These are phyloP conservation scores for Cochlearia excelsa DNA, from an alignment of 345 rosid species.

Conservation along the genomic window DNA sequence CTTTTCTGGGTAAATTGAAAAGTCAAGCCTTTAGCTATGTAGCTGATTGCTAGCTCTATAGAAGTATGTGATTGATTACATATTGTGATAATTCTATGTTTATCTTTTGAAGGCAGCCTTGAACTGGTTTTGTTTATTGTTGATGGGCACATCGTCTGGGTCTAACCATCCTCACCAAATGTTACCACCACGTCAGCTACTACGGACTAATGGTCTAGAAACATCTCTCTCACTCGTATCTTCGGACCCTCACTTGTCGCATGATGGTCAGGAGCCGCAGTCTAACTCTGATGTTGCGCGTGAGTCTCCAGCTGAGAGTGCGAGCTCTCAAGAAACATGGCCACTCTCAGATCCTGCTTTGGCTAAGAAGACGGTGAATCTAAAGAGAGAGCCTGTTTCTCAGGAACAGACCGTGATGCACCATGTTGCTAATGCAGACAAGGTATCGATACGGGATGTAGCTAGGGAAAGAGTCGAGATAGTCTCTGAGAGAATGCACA, in stretches of 20 bases:
- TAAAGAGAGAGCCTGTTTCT: slow-evolving; percentile 59
- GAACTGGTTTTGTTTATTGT: slow-evolving; percentile 11
- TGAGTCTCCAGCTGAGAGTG: slow-evolving; percentile 94
- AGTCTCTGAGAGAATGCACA: slow-evolving; percentile 71
- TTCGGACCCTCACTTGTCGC: slow-evolving; percentile 38
- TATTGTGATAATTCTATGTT: slow-evolving; percentile 1
- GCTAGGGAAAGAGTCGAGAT: slow-evolving; percentile 78
- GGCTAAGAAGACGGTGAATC: slow-evolving; percentile 48
- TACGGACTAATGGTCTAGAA: slow-evolving; percentile 35
- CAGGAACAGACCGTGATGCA: slow-evolving; percentile 66
- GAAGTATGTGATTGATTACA: no score
- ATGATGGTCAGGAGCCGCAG: slow-evolving; percentile 32
- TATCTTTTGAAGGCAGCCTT: slow-evolving; percentile 15
- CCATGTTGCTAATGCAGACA: slow-evolving; percentile 67
- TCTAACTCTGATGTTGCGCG: slow-evolving; percentile 59
- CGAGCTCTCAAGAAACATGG: slow-evolving; percentile 93
- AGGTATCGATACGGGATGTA: slow-evolving; percentile 67
- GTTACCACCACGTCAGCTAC: slow-evolving; percentile 91
- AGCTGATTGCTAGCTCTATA: neutral
- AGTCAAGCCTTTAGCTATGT: neutral
- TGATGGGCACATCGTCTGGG: slow-evolving; percentile 91
- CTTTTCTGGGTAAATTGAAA: neutral
- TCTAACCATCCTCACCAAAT: slow-evolving; percentile 74
- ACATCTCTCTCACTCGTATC: slow-evolving; percentile 46
- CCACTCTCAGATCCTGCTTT: slow-evolving; percentile 38